Percentiles rank a stretch among this genome's conserved stretches.
phyloP scores from a whole-genome alignment of 441 rosid genomes.

The Euphorbia celastroides region DNA sequence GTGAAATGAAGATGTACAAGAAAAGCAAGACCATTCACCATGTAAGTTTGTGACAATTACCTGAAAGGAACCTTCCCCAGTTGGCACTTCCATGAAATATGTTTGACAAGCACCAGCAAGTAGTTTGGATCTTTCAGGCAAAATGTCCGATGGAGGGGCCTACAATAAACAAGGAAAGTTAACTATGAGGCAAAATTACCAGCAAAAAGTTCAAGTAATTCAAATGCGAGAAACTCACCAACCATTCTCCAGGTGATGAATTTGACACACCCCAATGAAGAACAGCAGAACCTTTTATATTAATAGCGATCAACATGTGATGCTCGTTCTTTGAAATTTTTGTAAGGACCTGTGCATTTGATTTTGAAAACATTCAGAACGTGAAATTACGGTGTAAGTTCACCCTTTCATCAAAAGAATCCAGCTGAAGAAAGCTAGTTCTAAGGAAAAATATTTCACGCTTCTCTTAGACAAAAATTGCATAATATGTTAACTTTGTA shows the following conservation, averaged over 20 bases:
- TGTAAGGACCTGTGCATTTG: slow-evolving; percentile 34
- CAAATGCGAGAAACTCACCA: slow-evolving; percentile 35
- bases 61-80: slow-evolving; percentile 46
- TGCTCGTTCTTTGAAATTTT: slow-evolving; percentile 31
- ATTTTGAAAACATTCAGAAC: not conserved
- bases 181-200: not conserved
- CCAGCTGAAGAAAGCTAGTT: not conserved
- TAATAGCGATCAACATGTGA: slow-evolving; percentile 46
- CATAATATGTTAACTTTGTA: not conserved
- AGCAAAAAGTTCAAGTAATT: slow-evolving; percentile 1
- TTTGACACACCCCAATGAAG: slow-evolving; percentile 66
- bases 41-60: slow-evolving; percentile 21
- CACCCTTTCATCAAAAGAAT: not conserved
- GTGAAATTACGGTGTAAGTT: not conserved
- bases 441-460: no score
- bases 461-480: not conserved
- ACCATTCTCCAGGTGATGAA: slow-evolving; percentile 52
- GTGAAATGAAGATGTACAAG: not conserved
- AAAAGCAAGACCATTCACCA: not conserved
- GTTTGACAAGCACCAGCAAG: slow-evolving; percentile 62
- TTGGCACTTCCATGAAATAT: slow-evolving; percentile 39
- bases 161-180: slow-evolving; percentile 21
- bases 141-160: slow-evolving; percentile 52
- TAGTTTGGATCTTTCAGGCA: slow-evolving; percentile 55
- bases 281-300: slow-evolving; percentile 43